Conservation (phyloP, 768 basidiomycete genomes). For the Cystofilobasidium bisporidii region DNA sequence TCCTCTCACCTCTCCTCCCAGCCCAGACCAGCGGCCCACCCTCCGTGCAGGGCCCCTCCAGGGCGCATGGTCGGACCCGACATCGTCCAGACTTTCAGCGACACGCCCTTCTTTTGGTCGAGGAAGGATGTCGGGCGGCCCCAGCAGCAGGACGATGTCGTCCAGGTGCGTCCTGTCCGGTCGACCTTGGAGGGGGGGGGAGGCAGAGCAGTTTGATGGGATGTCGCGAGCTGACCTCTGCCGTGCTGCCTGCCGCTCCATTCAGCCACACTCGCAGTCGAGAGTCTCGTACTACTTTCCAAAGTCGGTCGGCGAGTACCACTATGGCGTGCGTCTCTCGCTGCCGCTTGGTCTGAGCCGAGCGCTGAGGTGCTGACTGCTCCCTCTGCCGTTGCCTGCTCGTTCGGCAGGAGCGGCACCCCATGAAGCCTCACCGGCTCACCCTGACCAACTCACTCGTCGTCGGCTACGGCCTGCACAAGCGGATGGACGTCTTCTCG, state of each 20-base stretch:
- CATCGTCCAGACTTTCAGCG: constrained; percentile 37
- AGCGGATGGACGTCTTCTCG: constrained; percentile 87
- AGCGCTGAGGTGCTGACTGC: constrained; percentile 3
- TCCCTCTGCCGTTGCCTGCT: background rate
- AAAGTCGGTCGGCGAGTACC: constrained; percentile 83
- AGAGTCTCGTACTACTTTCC: constrained; percentile 96
- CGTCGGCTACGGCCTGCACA: constrained; percentile 89
- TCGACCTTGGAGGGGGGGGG: constrained; percentile 9
- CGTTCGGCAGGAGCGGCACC: constrained; percentile 71
- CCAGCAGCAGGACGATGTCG: constrained; percentile 34
- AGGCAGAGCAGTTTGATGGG: no score
- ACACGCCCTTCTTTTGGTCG: constrained; percentile 40
- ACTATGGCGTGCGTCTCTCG: constrained; percentile 69
- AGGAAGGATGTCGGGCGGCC: constrained; percentile 32
- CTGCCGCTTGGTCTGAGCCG: background rate
- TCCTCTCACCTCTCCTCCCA: no score
- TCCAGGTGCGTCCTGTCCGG: constrained; percentile 40
- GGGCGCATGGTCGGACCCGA: constrained; percentile 21
- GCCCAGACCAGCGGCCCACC: no score
- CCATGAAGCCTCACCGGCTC: constrained; percentile 97
- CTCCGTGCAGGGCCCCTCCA: background rate
- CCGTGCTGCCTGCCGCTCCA: no score
- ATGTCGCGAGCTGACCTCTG: no score
- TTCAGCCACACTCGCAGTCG: constrained; percentile 67
- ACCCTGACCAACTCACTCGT: constrained; percentile 92